These are phyloP conservation scores for Candida odintsovae DNA, from an alignment of 805 yeast species.

Conservation along the genomic window DNA sequence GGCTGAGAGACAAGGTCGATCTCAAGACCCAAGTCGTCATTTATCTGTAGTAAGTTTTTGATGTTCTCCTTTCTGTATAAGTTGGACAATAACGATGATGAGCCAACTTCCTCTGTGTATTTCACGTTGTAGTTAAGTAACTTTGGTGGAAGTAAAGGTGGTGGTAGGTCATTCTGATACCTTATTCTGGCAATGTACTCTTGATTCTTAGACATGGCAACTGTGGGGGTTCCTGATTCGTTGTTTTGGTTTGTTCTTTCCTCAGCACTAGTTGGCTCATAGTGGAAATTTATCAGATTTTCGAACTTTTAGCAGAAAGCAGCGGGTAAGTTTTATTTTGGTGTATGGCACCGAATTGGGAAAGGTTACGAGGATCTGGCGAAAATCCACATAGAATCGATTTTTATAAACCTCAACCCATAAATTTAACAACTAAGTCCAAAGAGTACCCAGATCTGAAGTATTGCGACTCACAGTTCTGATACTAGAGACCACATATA, in stretches of 20 bases:
- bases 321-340: not conserved
- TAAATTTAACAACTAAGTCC: too few relatives aligned
- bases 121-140: conserved; percentile 47
- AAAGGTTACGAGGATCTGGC: not conserved
- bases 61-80: conserved; percentile 67
- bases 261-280: not conserved
- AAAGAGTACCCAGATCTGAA: too few relatives aligned
- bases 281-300: not conserved
- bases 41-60: conserved; percentile 50
- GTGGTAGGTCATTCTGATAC: conserved; percentile 83
- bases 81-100: conserved; percentile 58
- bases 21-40: conserved; percentile 68
- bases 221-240: not conserved
- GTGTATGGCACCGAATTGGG: not conserved
- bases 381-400: not conserved
- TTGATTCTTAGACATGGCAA: conserved; percentile 45
- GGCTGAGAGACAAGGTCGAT: conserved; percentile 64
- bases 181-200: conserved; percentile 78
- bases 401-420: not conserved
- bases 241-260: not conserved
- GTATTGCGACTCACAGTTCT: too few relatives aligned
- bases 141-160: conserved; percentile 90
- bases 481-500: too few relatives aligned
- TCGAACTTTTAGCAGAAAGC: not conserved
- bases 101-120: conserved; percentile 38